Base-by-base conservation (phyloP, 2,329 filamentous ascomycete species). In the Massarina eburnea region DNA sequence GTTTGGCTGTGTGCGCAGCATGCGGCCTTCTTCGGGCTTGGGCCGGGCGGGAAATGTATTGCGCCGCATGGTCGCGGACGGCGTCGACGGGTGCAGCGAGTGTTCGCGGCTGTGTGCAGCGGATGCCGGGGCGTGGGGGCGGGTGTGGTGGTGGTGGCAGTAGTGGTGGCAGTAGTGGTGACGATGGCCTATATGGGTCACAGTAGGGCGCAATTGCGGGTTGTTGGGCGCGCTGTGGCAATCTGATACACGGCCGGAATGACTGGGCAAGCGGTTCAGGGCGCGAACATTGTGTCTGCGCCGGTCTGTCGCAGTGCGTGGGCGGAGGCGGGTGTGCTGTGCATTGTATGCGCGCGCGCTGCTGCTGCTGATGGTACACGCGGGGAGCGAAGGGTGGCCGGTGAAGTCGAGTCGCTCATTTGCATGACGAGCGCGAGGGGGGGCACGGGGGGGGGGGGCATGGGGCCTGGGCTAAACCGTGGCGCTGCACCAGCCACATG, bases 21-120 rank as follows among this genome's bases (percentile, higher is more conserved):
- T 42, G 45, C 58, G 54, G 41, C 45, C 45, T 9, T 48, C 55
- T 29, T 61, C 59, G 50, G 59, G 56, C 48, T 59, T 58, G 39
- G 58, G 51, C 57, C 67, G 63, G 26, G 58, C 52, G 39, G 62
- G 60, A 36, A 60, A 55, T 22, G 58, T 56, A 55, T 62, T 62
- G 48, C 60, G 61, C 45, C 66, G 65, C 65, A 69, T 69, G 37
- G 48, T 50, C 34, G 48, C 29, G 47, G 12, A 14, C 27, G 27
- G 27, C 12, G 12, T n/a, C 40, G 37, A 38, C 42, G 47, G 35
- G 35, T 24, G 19, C 24, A 34, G 24, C 32, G 39, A 48, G 20
- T 10, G 20, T 35, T 20, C n/a, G 39, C 22, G 27, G 24, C 10
- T 26, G 24, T 26, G 24, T 19, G 18, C 5, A 24, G 22, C 7